Base-by-base conservation (phyloP, 768 basidiomycete species). In the Mycena crocata region DNA sequence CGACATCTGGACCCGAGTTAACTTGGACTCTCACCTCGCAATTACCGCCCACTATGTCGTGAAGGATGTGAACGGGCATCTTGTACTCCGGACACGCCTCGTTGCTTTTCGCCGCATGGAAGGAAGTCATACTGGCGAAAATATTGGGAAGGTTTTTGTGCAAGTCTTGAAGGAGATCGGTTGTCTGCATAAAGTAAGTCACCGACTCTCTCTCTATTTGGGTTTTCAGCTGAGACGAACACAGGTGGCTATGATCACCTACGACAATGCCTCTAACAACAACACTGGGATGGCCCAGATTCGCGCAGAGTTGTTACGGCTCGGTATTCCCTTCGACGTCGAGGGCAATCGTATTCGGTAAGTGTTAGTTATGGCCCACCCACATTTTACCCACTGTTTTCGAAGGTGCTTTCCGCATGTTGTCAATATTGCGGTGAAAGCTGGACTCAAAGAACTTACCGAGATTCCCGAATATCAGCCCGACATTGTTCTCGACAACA, bases 21-120 rank as follows among this genome's bases (percentile, higher is more conserved):
- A 68, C 28, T 58, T 64, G 5, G 49, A 64, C 21, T 64, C 63
- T 13, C 70, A 64, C 42, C 64, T 74, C 45, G 73, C 67, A 5
- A 59, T 76, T 8, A 75, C 74, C 6, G 72, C 62, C 1, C 73
- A 73, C 45, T 75, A 60, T 24, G 44, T 63, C 6, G 30, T 60
- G 1, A 23, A 52, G 28, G 44, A 50, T n/a, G 10, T 48, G 17
- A 51, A 68, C 31, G 71, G 67, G 15, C 23, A 69, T 26, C 55
- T 75, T 14, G 58, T 55, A 6, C 48, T 72, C 7, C 30, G 48
- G 12, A 50, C 64, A 23, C 54, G 55, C 5, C 71, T 76, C 15
- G 45, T 76, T 23, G 73, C 71, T 1, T 74, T 76, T 32, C 67
- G 66, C 7, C 35, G 57, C 9, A 19, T 75, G 15, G 30, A 62